These are phyloP conservation scores for Aspergillus pseudoviridinutans DNA, from an alignment of 2,329 filamentous ascomycete genomes.

Conservation along the genomic window DNA sequence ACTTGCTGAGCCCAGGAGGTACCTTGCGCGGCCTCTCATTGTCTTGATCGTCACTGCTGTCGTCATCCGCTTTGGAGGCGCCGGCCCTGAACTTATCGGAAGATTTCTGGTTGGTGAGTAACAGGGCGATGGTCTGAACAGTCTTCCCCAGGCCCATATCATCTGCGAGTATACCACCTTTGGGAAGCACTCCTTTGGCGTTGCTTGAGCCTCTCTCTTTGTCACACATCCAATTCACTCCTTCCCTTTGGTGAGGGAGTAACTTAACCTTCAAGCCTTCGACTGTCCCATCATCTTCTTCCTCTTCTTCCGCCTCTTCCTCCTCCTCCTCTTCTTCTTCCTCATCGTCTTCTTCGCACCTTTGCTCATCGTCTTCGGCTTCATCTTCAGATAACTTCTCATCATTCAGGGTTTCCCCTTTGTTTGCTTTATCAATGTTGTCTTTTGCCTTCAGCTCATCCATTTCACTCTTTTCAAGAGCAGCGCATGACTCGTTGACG, in stretches of 20 bases:
- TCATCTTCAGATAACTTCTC: constrained; percentile 46
- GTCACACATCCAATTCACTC: constrained; percentile 90
- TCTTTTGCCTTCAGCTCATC: constrained; percentile 42
- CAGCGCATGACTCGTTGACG: constrained; percentile 30
- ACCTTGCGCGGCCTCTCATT: constrained; percentile 57
- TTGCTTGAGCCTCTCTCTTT: constrained; percentile 85
- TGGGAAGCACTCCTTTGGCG: constrained; percentile 71
- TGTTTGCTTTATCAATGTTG: constrained; percentile 54
- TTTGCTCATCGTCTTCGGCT: constrained; percentile 61
- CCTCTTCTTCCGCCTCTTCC: constrained; percentile 36
- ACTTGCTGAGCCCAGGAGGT: constrained; percentile 66
- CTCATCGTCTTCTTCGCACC: constrained; percentile 20
- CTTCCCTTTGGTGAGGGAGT: constrained; percentile 89
- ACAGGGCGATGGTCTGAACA: constrained; percentile 83
- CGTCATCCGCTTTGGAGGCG: constrained; percentile 42
- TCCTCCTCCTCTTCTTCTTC: constrained; percentile 39
- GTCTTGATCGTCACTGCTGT: constrained; percentile 44
- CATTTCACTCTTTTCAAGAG: constrained; percentile 36
- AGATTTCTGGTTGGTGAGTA: constrained; percentile 76
- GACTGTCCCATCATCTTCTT: constrained; percentile 60
- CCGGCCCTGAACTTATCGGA: constrained; percentile 36
- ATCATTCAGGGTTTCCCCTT: constrained; percentile 22
- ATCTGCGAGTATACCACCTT: constrained; percentile 91
- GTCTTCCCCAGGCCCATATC: constrained; percentile 97
- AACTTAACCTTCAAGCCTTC: constrained; percentile 84